phyloP scores from a whole-genome alignment of 2,329 filamentous ascomycete species.

The Xylariaceae sp. region DNA sequence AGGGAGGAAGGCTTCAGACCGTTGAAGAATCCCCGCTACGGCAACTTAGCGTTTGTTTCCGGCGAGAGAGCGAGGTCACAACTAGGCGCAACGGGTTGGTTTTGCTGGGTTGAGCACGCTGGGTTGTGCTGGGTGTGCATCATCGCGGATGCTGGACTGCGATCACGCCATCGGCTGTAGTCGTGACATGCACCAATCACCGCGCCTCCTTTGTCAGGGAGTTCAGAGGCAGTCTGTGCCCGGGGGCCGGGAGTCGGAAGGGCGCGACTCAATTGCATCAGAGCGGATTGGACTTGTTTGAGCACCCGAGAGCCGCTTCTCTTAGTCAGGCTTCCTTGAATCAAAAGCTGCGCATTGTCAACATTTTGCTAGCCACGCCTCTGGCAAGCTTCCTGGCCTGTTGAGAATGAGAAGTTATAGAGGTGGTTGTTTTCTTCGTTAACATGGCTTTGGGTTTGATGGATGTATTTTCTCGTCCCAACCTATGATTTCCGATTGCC shows the following conservation, averaged over 20 bases:
- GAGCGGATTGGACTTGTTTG: slow-evolving; percentile 17
- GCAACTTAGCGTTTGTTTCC: slow-evolving; percentile 17
- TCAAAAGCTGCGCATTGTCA: too few species aligned
- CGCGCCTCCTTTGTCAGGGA: slow-evolving; percentile 26
- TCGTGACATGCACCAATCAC: slow-evolving; percentile 25
- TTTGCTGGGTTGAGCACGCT: slow-evolving; percentile 19
- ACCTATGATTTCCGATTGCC: too few species aligned
- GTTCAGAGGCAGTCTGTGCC: slow-evolving; percentile 15
- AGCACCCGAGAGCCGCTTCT: slow-evolving; percentile 23
- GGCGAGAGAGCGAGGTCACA: slow-evolving; percentile 11
- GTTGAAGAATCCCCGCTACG: slow-evolving; percentile 16
- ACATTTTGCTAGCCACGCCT: too few species aligned
- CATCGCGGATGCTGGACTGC: slow-evolving; percentile 21
- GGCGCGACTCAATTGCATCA: slow-evolving; percentile 13
- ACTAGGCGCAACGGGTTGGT: slow-evolving; percentile 4
- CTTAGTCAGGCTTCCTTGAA: background rate
- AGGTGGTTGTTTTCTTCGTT: too few species aligned
- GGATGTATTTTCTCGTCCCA: too few species aligned
- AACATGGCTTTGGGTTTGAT: too few species aligned
- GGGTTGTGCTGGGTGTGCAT: slow-evolving; percentile 9
- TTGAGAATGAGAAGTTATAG: too few species aligned
- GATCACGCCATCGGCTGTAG: slow-evolving; percentile 30
- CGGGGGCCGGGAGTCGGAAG: slow-evolving; percentile 26
- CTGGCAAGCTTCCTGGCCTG: too few species aligned
- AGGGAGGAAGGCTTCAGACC: slow-evolving; percentile 5